Percentiles rank a stretch among this genome's conserved stretches.
Evolutionary conservation across 345 rosid genomes (phyloP).

Genomic region (Boechera stricta): DNA sequence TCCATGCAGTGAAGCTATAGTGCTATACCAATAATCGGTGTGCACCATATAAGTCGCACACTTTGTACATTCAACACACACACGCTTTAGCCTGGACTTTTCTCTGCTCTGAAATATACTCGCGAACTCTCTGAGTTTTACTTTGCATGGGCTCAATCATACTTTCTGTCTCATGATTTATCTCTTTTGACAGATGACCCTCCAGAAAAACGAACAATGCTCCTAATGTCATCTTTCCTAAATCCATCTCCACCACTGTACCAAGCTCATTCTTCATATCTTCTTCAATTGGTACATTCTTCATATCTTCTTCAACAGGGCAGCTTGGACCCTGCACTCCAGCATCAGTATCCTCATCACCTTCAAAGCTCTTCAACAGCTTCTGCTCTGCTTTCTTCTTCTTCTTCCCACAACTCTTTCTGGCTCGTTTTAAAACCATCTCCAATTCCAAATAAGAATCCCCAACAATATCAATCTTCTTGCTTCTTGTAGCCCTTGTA

Average conservation of each 20-base stretch:
- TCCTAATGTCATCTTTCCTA: constrained; percentile 60
- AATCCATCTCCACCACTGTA: constrained; percentile 27
- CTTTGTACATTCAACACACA: not conserved
- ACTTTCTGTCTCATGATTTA: constrained; percentile 55
- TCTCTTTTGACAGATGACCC: constrained; percentile 57
- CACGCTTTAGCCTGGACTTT: constrained; percentile 30
- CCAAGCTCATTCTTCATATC: constrained; percentile 5
- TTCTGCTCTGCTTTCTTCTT: constrained; percentile 10
- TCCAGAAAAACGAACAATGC: constrained; percentile 69
- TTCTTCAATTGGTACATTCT: constrained; percentile 10
- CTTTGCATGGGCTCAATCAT: constrained; percentile 55
- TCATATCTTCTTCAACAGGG: constrained; percentile 9
- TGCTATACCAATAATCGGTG: not conserved
- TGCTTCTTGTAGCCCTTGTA: constrained; percentile 45
- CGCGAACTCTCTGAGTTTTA: constrained; percentile 48
- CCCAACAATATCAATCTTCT: constrained; percentile 23
- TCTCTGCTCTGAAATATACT: constrained; percentile 57
- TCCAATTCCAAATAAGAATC: constrained; percentile 5
- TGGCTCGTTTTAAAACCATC: constrained; percentile 15
- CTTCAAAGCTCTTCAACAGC: constrained; percentile 2
- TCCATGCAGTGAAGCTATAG: not conserved
- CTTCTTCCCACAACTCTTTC: constrained; percentile 2
- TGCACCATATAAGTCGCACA: not conserved
- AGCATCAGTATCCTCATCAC: not conserved
- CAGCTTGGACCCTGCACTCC: not conserved